phyloP scores from a whole-genome alignment of 345 rosid species.

The Raphanus sativus region DNA sequence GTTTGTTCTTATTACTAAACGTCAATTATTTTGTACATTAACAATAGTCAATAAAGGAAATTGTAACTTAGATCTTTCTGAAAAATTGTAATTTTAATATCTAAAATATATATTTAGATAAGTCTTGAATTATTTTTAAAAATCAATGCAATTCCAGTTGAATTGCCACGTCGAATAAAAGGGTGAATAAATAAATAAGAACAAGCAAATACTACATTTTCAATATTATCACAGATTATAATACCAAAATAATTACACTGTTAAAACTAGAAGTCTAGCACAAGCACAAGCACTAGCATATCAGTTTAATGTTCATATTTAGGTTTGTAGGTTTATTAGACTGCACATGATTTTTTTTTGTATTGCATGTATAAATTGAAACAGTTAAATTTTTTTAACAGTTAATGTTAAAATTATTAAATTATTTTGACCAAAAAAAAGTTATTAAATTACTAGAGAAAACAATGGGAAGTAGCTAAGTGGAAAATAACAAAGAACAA shows the following conservation, averaged over 20 bases:
- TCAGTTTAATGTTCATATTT: neutral
- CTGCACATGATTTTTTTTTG: no score
- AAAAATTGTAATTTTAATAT: neutral
- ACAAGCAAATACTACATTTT: neutral
- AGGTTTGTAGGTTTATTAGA: no score
- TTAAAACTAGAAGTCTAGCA: slow-evolving; percentile 2
- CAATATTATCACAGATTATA: neutral
- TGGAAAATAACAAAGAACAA: slow-evolving; percentile 37
- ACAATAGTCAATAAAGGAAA: neutral
- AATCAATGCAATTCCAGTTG: slow-evolving; percentile 16
- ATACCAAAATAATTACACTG: neutral
- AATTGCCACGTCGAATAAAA: slow-evolving; percentile 29
- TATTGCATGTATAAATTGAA: no score
- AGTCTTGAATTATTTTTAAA: neutral
- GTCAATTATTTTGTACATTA: neutral
- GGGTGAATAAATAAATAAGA: neutral
- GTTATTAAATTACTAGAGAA: slow-evolving; percentile 25
- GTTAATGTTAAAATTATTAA: neutral
- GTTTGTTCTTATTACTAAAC: slow-evolving; percentile 29
- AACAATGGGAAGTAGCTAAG: slow-evolving; percentile 35
- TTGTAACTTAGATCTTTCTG: neutral
- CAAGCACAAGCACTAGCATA: neutral
- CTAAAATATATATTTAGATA: neutral
- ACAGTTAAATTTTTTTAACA: neutral
- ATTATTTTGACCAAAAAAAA: no score